Evolutionary conservation across 1,139 yeast genomes (phyloP).

Genomic region (Debaryomyces sp.): DNA sequence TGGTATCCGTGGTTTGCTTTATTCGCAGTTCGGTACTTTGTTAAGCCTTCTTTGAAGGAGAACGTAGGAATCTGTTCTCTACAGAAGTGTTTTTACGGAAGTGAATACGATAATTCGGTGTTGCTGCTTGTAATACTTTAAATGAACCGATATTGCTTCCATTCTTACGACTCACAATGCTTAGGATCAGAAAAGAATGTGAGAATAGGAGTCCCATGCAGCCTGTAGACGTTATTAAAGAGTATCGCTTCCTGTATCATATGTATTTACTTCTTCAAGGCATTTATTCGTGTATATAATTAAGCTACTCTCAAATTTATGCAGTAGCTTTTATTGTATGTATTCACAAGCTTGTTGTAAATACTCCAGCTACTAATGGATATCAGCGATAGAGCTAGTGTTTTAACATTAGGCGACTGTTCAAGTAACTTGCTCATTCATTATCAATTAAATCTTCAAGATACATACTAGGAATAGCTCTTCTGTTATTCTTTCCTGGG

Average conservation of each 20-base stretch:
- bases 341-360: not conserved
- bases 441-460: constrained; percentile 58
- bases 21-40: no score
- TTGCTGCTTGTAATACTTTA: no score
- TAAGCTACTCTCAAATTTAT: not conserved
- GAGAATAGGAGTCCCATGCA: no score
- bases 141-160: no score
- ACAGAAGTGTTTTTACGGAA: no score
- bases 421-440: constrained; percentile 9
- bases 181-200: no score
- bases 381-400: not conserved
- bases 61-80: no score
- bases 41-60: no score
- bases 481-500: constrained; percentile 23
- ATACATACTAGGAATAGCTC: constrained; percentile 57
- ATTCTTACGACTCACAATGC: no score
- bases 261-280: not conserved
- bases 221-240: no score
- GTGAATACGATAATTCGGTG: no score
- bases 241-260: not conserved
- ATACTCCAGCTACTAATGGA: not conserved
- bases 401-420: not conserved
- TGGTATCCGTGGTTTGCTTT: no score
- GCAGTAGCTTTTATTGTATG: not conserved
- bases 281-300: constrained; percentile 3